A percentile compares a stretch with the other conserved stretches of the same genome.
Evolutionary conservation across 2,329 filamentous ascomycete species (phyloP).

Genomic region (Plectosphaerella plurivora): DNA sequence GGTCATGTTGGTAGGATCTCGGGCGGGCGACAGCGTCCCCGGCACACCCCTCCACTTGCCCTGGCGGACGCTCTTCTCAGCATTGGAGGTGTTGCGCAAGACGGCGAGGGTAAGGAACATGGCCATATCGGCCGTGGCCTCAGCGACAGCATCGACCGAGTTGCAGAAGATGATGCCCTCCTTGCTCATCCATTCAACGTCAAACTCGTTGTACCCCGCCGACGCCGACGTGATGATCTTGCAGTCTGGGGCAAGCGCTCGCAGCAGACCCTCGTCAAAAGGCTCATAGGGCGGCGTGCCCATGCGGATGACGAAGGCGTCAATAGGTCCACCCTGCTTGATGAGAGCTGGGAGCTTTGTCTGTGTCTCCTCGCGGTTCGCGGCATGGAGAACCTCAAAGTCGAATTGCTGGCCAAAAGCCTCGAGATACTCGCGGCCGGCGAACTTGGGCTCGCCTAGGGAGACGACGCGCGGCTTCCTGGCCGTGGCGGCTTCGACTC

Average conservation of each 20-base stretch:
- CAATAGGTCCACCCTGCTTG: conserved; percentile 31
- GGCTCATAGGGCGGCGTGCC: conserved; percentile 43
- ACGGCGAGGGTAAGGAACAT: conserved; percentile 26
- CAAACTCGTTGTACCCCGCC: conserved; percentile 44
- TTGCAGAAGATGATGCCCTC: conserved; percentile 50
- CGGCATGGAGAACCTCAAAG: conserved; percentile 31
- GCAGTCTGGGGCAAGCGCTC: conserved; percentile 31
- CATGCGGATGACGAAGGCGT: conserved; percentile 45
- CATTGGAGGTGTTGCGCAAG: conserved; percentile 37
- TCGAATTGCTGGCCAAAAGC: conserved; percentile 30
- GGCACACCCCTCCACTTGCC: conserved; percentile 31
- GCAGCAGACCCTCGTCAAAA: conserved; percentile 40
- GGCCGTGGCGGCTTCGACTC: neutral
- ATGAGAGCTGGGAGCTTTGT: conserved; percentile 29
- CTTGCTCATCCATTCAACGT: conserved; percentile 34
- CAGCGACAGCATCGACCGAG: conserved; percentile 44
- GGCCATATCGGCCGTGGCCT: conserved; percentile 48
- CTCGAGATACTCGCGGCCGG: conserved; percentile 32
- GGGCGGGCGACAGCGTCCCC: conserved; percentile 9
- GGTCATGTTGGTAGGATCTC: conserved; percentile 36
- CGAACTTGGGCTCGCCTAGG: conserved; percentile 33
- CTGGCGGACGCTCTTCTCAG: conserved; percentile 28
- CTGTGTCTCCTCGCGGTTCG: conserved; percentile 28
- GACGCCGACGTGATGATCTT: conserved; percentile 41
- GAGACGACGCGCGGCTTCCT: conserved; percentile 34